Conservation (phyloP, 352 stramenopile genomes). For the Globisporangium camurandrum region DNA sequence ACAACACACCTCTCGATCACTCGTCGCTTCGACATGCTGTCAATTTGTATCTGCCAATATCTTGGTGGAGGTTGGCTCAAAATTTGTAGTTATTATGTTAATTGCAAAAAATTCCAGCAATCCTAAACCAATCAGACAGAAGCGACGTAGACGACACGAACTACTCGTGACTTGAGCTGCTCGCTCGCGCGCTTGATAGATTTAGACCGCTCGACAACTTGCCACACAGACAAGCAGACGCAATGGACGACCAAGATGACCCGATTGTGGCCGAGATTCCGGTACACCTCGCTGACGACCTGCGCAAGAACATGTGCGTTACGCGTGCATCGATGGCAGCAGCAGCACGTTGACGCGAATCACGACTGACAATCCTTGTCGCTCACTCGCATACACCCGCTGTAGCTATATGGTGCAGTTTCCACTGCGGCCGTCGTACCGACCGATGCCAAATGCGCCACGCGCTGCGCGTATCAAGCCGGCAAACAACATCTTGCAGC, state of each 20-base stretch:
- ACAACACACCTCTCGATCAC: conserved; percentile 35
- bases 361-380: too few species aligned
- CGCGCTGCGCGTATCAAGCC: conserved; percentile 62
- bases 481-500: conserved; percentile 62
- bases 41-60: background rate
- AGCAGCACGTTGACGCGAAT: too few species aligned
- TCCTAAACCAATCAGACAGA: too few species aligned
- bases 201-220: too few species aligned
- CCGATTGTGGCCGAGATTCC: conserved; percentile 78
- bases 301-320: conserved; percentile 61
- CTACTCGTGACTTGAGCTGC: too few species aligned
- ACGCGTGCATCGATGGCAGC: background rate
- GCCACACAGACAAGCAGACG: background rate
- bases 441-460: conserved; percentile 56
- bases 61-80: background rate
- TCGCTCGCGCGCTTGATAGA: too few species aligned
- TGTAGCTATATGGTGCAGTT: conserved; percentile 80
- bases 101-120: too few species aligned
- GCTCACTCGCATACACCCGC: too few species aligned
- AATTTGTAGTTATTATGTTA: too few species aligned
- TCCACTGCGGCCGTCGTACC: conserved; percentile 69
- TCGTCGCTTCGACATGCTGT: conserved; percentile 12
- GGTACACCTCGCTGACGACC: conserved; percentile 66
- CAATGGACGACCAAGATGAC: conserved; percentile 35
- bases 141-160: too few species aligned